Evolutionary conservation across 768 basidiomycete genomes (phyloP).

Genomic region (Calocybe cyanea): DNA sequence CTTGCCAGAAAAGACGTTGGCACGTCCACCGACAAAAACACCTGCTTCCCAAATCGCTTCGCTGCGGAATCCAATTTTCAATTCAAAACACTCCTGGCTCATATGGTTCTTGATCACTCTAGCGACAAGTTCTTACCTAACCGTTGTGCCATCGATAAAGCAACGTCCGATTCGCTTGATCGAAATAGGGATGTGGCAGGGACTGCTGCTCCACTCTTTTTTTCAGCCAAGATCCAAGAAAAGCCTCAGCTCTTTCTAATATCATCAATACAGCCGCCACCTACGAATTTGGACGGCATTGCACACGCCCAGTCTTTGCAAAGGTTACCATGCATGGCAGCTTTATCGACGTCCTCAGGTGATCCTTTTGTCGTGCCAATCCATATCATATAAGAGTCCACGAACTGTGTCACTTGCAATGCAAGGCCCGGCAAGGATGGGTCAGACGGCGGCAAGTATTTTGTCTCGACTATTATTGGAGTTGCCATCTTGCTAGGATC

Average conservation of each 20-base stretch:
- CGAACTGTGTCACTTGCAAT: conserved; percentile 63
- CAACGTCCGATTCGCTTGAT: conserved; percentile 54
- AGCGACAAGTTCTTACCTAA: conserved; percentile 50
- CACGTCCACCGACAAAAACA: conserved; percentile 70
- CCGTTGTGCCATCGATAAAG: conserved; percentile 74
- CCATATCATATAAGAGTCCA: conserved; percentile 83
- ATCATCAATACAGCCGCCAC: conserved; percentile 16
- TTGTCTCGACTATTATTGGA: conserved; percentile 33
- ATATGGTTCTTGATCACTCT: conserved; percentile 6
- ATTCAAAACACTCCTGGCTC: conserved; percentile 1
- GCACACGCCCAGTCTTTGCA: conserved; percentile 81
- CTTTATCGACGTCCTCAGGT: conserved; percentile 42
- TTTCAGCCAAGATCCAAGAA: not conserved
- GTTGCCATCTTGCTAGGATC: conserved; percentile 25
- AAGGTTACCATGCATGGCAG: conserved; percentile 52
- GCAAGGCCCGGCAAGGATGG: conserved; percentile 53
- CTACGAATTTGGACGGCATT: conserved; percentile 54
- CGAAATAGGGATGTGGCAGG: conserved; percentile 66
- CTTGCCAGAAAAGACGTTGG: conserved; percentile 36
- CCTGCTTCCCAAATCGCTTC: conserved; percentile 57
- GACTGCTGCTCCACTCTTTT: conserved; percentile 30
- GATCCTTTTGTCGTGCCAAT: conserved; percentile 54
- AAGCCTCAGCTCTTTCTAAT: conserved; percentile 9
- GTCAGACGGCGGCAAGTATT: conserved; percentile 47
- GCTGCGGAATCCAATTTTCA: conserved; percentile 38